Conservation (phyloP, 2,329 filamentous ascomycete genomes). For the Ceratocystiopsis minuta region DNA sequence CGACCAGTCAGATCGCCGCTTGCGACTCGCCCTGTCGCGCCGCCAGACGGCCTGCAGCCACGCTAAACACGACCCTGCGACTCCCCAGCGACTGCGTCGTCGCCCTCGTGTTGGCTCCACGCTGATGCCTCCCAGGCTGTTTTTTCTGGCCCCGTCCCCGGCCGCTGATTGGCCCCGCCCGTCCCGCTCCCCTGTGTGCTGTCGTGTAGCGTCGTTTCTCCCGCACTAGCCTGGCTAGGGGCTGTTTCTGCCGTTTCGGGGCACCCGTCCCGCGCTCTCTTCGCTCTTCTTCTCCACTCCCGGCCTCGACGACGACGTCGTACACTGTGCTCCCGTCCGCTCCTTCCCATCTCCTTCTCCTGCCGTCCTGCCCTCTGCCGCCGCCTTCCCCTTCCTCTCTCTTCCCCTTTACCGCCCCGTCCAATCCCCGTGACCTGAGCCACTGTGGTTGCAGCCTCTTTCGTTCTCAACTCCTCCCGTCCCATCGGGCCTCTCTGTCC, state of each 20-base stretch:
- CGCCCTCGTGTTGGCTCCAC: too few relatives aligned
- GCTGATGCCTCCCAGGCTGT: too few relatives aligned
- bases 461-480: too few relatives aligned
- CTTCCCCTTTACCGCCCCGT: background rate
- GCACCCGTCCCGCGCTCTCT: background rate
- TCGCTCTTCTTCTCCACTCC: too few relatives aligned
- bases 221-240: background rate
- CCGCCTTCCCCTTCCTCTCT: background rate
- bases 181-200: background rate
- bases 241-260: background rate
- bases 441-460: too few relatives aligned
- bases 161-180: background rate
- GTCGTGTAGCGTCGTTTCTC: background rate
- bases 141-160: too few relatives aligned
- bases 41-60: background rate
- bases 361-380: background rate
- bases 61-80: too few relatives aligned
- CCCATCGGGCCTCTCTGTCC: too few relatives aligned
- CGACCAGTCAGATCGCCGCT: slow-evolving; percentile 5
- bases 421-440: too few relatives aligned
- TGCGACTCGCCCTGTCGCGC: too few relatives aligned
- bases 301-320: too few relatives aligned
- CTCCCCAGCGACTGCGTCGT: too few relatives aligned
- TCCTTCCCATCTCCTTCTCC: background rate
- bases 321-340: background rate